Evolutionary conservation across 2,329 filamentous ascomycete genomes (phyloP), one percentile per base, ranked within the genome.

Genomic region (Venturia pyrina): DNA sequence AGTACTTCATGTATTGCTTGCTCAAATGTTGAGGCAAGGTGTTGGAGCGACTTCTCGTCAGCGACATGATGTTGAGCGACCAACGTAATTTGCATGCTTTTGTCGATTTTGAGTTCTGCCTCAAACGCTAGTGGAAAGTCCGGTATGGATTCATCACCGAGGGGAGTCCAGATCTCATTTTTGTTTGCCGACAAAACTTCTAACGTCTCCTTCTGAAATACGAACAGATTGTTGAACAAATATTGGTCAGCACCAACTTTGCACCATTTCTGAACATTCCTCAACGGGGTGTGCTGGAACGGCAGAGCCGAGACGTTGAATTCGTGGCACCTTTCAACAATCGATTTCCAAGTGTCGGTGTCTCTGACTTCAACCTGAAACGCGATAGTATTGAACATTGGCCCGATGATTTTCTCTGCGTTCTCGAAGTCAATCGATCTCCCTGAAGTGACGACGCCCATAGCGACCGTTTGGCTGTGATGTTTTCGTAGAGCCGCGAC

Each of bases 351-450:
- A 0, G 81, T 85, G 5, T 82, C 78, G 0, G 75, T 71, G 0
- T 74, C 68, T 7, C 76, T 68, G 17, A 83, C 69, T 6, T 77
- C 72, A 43, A 86, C 76, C 65, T 84, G 81, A 72, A 89, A 91
- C 0, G 93, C 91, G 1, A 97, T 79, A 0, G 92, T 96, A 73
- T 97, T 97, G 81, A 97, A 96, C 24, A 97, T 78, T 0, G 93
- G 93, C 0, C 93, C 93, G 53, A 95, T 83, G 0, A 90, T 84
- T 28, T 80, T 73, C 60, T 92, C 88, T 1, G 87, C 83, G 1
- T 80, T 80, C 8, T 87, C 82, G 15, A 91, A 77, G 56, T 89
- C 84, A 5, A 96, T 83, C 0, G 86, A 84, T 67, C 93, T 83
- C 0, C 93, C 93, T 7, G 92, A 95, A 0, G 90, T 83, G 15